phyloP scores from a whole-genome alignment of 1,139 yeast genomes.

The Pneumocystis jirovecii region DNA sequence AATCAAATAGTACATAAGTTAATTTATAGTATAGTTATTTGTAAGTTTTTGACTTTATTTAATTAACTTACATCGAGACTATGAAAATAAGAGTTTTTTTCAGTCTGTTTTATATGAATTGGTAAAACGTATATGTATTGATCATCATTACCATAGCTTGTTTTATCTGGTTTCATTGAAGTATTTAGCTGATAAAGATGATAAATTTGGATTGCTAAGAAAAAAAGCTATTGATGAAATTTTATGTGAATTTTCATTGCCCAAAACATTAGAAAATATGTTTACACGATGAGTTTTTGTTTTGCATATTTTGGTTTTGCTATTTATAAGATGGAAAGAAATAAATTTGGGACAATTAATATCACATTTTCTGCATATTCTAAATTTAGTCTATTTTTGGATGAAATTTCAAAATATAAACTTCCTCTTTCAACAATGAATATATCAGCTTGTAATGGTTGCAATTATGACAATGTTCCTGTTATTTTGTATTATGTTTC shows the following conservation, averaged over 20 bases:
- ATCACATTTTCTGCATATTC: neutral
- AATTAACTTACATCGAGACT: constrained; percentile 66
- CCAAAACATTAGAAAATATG: neutral
- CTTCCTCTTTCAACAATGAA: constrained; percentile 1
- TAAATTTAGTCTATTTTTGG: neutral
- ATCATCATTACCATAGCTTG: constrained; percentile 66
- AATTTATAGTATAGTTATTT: constrained; percentile 38
- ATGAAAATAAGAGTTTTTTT: constrained; percentile 35
- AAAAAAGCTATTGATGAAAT: constrained; percentile 16
- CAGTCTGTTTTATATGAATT: constrained; percentile 41
- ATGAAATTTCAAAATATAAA: neutral
- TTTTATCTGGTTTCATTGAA: constrained; percentile 40
- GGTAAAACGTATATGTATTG: constrained; percentile 36
- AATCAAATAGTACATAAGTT: constrained; percentile 18
- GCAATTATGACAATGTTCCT: constrained; percentile 38
- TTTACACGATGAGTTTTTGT: constrained; percentile 1
- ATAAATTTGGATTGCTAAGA: constrained; percentile 10
- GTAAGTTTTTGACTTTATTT: constrained; percentile 62
- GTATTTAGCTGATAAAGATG: constrained; percentile 10
- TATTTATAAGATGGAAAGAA: neutral
- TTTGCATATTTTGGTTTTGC: constrained; percentile 5
- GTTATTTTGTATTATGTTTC: constrained; percentile 33
- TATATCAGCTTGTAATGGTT: constrained; percentile 17
- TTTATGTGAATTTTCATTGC: neutral
- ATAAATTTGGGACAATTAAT: neutral